Percentiles rank a stretch among this genome's conserved stretches.
Evolutionary conservation across 129 eudicot species (phyloP).

Genomic region (Sambucus nigra): DNA sequence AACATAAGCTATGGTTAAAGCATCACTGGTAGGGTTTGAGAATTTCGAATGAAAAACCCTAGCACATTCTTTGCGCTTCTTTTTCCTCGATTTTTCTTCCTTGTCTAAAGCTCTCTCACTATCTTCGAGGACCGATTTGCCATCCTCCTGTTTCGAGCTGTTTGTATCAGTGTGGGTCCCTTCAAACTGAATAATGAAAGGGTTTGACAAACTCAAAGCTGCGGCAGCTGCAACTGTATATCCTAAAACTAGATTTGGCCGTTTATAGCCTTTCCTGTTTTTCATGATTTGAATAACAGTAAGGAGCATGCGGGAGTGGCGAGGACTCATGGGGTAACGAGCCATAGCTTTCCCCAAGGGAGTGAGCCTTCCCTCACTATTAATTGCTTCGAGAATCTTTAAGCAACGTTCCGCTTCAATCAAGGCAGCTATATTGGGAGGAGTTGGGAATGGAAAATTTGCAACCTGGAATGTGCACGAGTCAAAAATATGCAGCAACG

Average conservation of each 20-base stretch:
- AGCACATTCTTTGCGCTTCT: constrained; percentile 46
- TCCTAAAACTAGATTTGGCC: constrained; percentile 55
- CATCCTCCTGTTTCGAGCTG: constrained; percentile 20
- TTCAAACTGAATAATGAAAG: constrained; percentile 62
- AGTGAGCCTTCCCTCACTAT: constrained; percentile 55
- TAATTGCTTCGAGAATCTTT: constrained; percentile 75
- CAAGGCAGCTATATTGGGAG: constrained; percentile 55
- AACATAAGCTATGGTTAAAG: constrained; percentile 64
- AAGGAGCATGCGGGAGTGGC: constrained; percentile 95
- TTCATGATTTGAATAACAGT: constrained; percentile 62
- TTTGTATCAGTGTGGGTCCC: constrained; percentile 17
- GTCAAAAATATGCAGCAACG: background rate
- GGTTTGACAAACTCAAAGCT: constrained; percentile 83
- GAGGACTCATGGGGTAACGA: constrained; percentile 90
- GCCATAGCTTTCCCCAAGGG: constrained; percentile 87
- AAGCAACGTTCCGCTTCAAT: constrained; percentile 72
- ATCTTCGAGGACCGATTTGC: constrained; percentile 2
- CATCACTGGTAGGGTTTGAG: constrained; percentile 70
- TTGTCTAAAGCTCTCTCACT: constrained; percentile 17
- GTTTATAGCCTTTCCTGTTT: constrained; percentile 24
- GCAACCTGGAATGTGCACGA: constrained; percentile 44
- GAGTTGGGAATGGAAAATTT: constrained; percentile 89
- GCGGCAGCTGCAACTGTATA: constrained; percentile 93
- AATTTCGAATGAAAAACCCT: constrained; percentile 49
- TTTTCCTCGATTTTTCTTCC: constrained; percentile 42